Evolutionary conservation across 441 rosid species (phyloP), one percentile per base, ranked within the genome.

Genomic region (Gossypium lobatum): DNA sequence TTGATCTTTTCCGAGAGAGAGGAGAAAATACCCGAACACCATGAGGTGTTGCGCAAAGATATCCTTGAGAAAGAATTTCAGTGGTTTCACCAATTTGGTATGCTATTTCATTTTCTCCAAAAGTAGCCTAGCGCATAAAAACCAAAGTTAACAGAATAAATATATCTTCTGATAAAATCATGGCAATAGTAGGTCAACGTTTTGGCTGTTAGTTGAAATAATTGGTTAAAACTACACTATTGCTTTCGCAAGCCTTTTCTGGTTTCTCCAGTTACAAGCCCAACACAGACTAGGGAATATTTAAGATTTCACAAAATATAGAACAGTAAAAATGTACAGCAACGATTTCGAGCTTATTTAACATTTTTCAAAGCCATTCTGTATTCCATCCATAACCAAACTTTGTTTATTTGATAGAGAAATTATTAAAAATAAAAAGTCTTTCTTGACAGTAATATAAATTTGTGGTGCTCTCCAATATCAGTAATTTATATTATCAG

Each of bases 61-160:
- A 90, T 73, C 99, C 96, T 73, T 83, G 76, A 63, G 96, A 91
- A 26, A 93, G 79, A 77, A 93, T 87, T 77, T 88, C 88, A 62
- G 97, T 81, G 69, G 98, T 95, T 86, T 95, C 99, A 21, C 99
- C 99, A 78, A 95, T 85, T 82, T 95, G 99, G 83, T 91, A 95
- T 45, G 98, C 97, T 82, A 95, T 88, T 81, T 95, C 93, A 79
- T 90, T 88, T 80, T 88, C 92, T 71, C 89, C 92, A 81, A 81
- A 93, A 31, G 85, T 86, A 85, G 83, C 98, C 98, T 95, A 71
- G 54, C 4, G 31, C 71, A 79, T 72, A 54, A 69, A 42, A 45
- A 37, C 4, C 34, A 13, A 65, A 64, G 50, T 71, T 59, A 73
- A 46, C 4, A 72, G 34, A 54, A 79, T 28, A 31, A 2, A 54